Evolutionary conservation across 257 asterid species (phyloP).

Genomic region (Petrea volubilis): DNA sequence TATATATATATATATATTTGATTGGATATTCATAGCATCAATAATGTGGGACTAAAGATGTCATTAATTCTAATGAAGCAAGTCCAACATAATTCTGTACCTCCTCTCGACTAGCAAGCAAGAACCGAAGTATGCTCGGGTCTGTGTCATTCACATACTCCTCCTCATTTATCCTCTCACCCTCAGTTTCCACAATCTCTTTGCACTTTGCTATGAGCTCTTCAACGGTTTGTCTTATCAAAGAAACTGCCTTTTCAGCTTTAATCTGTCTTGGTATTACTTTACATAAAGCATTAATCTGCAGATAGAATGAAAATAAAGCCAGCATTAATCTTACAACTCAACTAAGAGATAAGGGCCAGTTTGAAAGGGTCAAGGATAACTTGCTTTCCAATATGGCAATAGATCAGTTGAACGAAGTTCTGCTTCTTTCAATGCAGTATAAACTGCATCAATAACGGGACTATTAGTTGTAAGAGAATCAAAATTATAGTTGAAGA

Average conservation of each 20-base stretch:
- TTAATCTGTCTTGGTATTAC: conserved; percentile 84
- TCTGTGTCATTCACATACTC: conserved; percentile 86
- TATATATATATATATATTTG: too few species aligned
- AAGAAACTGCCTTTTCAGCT: conserved; percentile 80
- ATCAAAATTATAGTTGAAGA: conserved; percentile 88
- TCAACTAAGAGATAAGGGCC: conserved; percentile 9
- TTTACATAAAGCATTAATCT: conserved; percentile 79
- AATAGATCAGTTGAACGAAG: conserved; percentile 83
- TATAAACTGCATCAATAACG: conserved; percentile 93
- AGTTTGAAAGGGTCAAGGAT: conserved; percentile 12
- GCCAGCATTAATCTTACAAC: not conserved
- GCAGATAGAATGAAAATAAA: conserved; percentile 19
- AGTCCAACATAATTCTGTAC: conserved; percentile 34
- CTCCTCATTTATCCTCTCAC: conserved; percentile 87
- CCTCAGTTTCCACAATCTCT: conserved; percentile 88
- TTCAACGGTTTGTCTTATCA: conserved; percentile 83
- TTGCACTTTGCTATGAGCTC: conserved; percentile 80
- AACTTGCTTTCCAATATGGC: conserved; percentile 94
- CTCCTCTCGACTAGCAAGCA: conserved; percentile 99
- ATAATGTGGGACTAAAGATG: not conserved
- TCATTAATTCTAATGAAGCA: not conserved
- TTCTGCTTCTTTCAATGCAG: conserved; percentile 93
- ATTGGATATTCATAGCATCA: not conserved
- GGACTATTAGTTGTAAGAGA: conserved; percentile 84
- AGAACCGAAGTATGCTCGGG: conserved; percentile 93